Base-by-base conservation (phyloP, 78 protist species). In the Emiliania huxleyi region DNA sequence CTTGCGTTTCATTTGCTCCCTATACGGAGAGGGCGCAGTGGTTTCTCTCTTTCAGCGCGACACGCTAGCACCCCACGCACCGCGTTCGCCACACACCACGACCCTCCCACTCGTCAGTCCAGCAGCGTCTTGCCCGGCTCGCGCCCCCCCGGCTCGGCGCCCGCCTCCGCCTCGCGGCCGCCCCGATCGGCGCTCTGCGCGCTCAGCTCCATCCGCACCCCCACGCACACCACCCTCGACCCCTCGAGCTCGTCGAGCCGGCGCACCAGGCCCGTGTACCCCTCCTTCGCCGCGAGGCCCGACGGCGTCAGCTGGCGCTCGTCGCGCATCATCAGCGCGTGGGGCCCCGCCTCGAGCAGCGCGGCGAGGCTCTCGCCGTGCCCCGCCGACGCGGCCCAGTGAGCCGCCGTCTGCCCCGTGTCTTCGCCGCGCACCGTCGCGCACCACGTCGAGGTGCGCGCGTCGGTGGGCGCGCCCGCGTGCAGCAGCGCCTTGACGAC, bases 361-460 rank as follows among this genome's bases (percentile, higher is more conserved):
- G 23, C 19, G 46, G 11, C 85, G 29, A 77, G 85, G 35, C 2
- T 4, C 29, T 1, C 44, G 2, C 33, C n/a, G 15, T 77, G 43
- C 15, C 85, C 85, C 23, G n/a, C 4, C 35, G 85, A 45, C 3
- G 85, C 85, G 18, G 85, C 85, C 85, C 85, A 77, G 85, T 77
- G 85, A 29, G 85, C 85, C 4, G 85, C 35, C 46, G 85, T 77
- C 26, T 77, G 85, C 35, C 85, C 85, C 2, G n/a, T 40, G 85
- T 77, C 46, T 12, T 40, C 15, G 21, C 85, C 85, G 46, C 85
- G 85, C 26, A 77, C 85, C 2, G 48, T 77, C 49, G 85, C 1
- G 44, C 85, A 25, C 85, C 85, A 77, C 25, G 85, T 77, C 33
- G 85, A 77, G 3, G 48, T 22, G 29, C 85, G 44, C 46, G 85